Conservation (phyloP, 306 rosid species). For the Trichosanthes cucumerina region DNA sequence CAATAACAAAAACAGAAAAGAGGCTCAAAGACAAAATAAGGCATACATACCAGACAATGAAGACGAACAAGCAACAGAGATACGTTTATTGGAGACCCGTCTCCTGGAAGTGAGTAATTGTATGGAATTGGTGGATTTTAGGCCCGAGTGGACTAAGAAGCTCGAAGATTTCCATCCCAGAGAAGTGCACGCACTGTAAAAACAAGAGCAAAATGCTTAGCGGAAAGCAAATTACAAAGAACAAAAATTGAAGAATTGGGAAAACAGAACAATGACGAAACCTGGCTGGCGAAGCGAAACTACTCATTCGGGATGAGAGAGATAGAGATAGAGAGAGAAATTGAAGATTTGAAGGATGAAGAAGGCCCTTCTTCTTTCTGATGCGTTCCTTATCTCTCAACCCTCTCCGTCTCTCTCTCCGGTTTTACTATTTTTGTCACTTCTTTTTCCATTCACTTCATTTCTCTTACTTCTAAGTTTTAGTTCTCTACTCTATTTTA, state of each 20-base stretch:
- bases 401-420: background rate
- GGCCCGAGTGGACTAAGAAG: slow-evolving; percentile 29
- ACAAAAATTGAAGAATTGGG: slow-evolving; percentile 7
- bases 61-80: slow-evolving; percentile 41
- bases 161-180: slow-evolving; percentile 57
- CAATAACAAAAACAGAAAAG: background rate
- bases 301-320: slow-evolving; percentile 32
- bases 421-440: background rate
- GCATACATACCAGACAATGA: slow-evolving; percentile 52
- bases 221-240: background rate
- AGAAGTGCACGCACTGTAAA: slow-evolving; percentile 32
- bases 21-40: background rate
- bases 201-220: background rate
- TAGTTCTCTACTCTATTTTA: too few relatives aligned
- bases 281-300: slow-evolving; percentile 50
- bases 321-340: background rate
- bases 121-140: slow-evolving; percentile 13
- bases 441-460: too few relatives aligned
- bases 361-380: background rate
- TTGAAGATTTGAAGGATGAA: background rate
- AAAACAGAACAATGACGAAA: slow-evolving; percentile 7
- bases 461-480: too few relatives aligned
- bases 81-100: slow-evolving; percentile 15
- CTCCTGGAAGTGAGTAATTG: slow-evolving; percentile 20
- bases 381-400: background rate